Evolutionary conservation across 768 basidiomycete species (phyloP).

Genomic region (Boletus huronensis): DNA sequence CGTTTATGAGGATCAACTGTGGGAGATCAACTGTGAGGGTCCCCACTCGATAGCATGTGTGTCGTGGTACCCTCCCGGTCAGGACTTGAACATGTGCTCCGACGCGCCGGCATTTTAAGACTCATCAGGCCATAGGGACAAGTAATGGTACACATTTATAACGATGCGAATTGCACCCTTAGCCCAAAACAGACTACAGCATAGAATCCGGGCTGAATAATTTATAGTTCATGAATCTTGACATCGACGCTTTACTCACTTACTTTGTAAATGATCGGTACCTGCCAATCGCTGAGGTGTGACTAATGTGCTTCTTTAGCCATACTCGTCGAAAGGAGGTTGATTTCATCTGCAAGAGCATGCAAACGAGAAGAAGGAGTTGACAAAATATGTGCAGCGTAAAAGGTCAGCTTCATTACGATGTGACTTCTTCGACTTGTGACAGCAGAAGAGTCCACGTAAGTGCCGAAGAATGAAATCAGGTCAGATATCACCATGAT

Average conservation of each 20-base stretch:
- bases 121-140: background rate
- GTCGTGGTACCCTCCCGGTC: conserved; percentile 22
- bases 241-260: background rate
- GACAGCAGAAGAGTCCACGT: background rate
- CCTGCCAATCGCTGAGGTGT: background rate
- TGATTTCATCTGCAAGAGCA: conserved; percentile 41
- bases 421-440: conserved; percentile 33
- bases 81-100: background rate
- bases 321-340: conserved; percentile 26
- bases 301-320: conserved; percentile 17
- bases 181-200: background rate
- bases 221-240: background rate
- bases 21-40: conserved; percentile 28
- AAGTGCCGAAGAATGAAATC: conserved; percentile 17
- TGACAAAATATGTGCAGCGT: conserved; percentile 57
- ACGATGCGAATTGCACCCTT: background rate
- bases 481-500: conserved; percentile 30
- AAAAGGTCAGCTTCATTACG: conserved; percentile 64
- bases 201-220: background rate
- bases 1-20: conserved; percentile 4
- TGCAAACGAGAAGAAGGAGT: conserved; percentile 43
- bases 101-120: background rate
- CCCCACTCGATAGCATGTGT: conserved; percentile 8
- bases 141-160: background rate
- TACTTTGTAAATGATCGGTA: background rate